Evolutionary conservation across 768 basidiomycete genomes (phyloP).

Genomic region (Postia placenta): DNA sequence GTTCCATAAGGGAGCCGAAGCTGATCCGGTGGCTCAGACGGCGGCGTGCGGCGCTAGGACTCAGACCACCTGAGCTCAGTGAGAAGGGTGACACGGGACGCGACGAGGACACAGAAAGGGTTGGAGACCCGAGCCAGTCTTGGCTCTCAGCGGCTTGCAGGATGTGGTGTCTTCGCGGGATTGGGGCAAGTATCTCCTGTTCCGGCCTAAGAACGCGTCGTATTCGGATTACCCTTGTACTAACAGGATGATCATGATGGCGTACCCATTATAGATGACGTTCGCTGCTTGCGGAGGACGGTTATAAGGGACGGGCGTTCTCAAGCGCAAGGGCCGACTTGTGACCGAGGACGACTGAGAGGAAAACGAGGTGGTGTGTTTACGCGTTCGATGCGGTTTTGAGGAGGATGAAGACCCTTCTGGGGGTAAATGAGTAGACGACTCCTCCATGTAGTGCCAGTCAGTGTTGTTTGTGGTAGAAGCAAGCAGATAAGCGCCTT

Average conservation of each 20-base stretch:
- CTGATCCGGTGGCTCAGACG: conserved; percentile 19
- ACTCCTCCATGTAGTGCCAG: conserved; percentile 11
- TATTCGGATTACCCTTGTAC: not conserved
- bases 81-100: conserved; percentile 42
- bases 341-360: conserved; percentile 12
- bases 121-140: conserved; percentile 51
- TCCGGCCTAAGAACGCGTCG: conserved; percentile 21
- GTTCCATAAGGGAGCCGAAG: conserved; percentile 40
- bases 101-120: conserved; percentile 41
- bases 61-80: not conserved
- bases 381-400: not conserved
- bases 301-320: conserved; percentile 13
- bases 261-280: conserved; percentile 17
- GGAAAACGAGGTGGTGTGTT: conserved; percentile 10
- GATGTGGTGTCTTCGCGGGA: conserved; percentile 56
- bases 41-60: not conserved
- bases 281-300: conserved; percentile 14
- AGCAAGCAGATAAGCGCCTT: too few relatives aligned
- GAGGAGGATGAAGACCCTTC: conserved; percentile 6
- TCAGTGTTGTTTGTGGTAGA: not conserved
- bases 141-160: conserved; percentile 53
- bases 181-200: conserved; percentile 51
- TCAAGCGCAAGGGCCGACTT: conserved; percentile 11
- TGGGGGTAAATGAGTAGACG: conserved; percentile 2
- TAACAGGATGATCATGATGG: too few relatives aligned